Conservation (phyloP, 495 filamentous ascomycete genomes). For the Neurospora sublineolata region DNA sequence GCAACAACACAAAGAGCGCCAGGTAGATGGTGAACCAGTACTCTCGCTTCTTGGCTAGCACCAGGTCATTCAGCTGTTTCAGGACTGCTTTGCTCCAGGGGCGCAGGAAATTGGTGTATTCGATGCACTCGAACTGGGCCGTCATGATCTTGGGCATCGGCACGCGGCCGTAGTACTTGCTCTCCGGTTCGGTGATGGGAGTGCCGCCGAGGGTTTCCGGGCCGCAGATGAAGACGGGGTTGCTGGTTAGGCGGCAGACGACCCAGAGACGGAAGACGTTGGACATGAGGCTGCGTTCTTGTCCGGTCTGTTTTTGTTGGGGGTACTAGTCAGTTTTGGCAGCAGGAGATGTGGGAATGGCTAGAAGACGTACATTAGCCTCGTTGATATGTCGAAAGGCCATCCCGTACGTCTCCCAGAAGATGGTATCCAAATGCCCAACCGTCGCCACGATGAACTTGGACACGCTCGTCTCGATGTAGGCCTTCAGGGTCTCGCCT, state of each 20-base stretch:
- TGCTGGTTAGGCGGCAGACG: conserved; percentile 16
- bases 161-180: conserved; percentile 7
- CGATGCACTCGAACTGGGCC: conserved; percentile 21
- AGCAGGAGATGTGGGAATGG: neutral
- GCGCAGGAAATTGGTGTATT: conserved; percentile 14
- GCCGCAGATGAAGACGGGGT: conserved; percentile 14
- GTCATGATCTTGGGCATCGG: conserved; percentile 18
- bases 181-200: conserved; percentile 3
- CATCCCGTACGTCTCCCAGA: conserved; percentile 16
- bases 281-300: conserved; percentile 11
- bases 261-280: conserved; percentile 20
- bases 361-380: conserved; percentile 3
- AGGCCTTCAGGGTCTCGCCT: conserved; percentile 12
- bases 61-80: conserved; percentile 18
- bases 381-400: conserved; percentile 8
- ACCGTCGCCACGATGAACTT: conserved; percentile 9
- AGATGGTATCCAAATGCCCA: conserved; percentile 8
- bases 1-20: conserved; percentile 17
- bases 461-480: conserved; percentile 10
- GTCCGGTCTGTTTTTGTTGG: conserved; percentile 8
- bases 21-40: conserved; percentile 22
- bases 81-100: conserved; percentile 18
- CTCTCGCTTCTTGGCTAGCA: conserved; percentile 16
- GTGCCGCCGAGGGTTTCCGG: conserved; percentile 13
- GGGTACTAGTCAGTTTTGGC: neutral